Conservation (phyloP, 2,329 filamentous ascomycete genomes). For the Laburnicola sp. region DNA sequence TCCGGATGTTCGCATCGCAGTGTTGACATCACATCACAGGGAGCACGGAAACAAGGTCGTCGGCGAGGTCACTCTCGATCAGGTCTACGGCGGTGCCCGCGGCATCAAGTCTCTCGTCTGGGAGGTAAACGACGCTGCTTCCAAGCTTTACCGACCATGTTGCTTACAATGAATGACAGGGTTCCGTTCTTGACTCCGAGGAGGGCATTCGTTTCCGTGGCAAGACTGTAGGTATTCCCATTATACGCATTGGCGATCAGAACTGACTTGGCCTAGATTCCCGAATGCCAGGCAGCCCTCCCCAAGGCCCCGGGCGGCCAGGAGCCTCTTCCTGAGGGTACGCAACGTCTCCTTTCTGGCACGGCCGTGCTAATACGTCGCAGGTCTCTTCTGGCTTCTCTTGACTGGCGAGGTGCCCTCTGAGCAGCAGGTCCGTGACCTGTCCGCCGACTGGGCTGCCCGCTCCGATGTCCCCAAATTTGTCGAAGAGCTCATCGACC, state of each 20-base stretch:
- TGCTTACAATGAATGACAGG: slow-evolving; percentile 46
- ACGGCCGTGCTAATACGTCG: slow-evolving; percentile 14
- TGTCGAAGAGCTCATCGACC: slow-evolving; percentile 98
- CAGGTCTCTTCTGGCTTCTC: slow-evolving; percentile 98
- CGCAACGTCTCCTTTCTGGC: background rate
- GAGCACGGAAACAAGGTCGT: slow-evolving; percentile 94
- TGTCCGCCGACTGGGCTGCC: slow-evolving; percentile 98
- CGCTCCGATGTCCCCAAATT: slow-evolving; percentile 97
- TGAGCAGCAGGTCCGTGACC: slow-evolving; percentile 97
- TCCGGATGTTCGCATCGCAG: slow-evolving; percentile 16
- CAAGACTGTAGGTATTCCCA: slow-evolving; percentile 68
- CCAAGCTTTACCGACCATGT: slow-evolving; percentile 7
- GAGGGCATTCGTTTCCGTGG: slow-evolving; percentile 99
- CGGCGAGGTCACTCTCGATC: slow-evolving; percentile 97
- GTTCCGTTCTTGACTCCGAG: slow-evolving; percentile 95
- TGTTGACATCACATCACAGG: slow-evolving; percentile 55
- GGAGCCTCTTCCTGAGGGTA: slow-evolving; percentile 94
- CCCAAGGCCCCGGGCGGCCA: slow-evolving; percentile 96
- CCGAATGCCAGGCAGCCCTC: slow-evolving; percentile 96
- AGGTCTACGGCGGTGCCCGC: slow-evolving; percentile 98
- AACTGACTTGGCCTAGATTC: slow-evolving; percentile 62
- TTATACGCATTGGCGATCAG: slow-evolving; percentile 8
- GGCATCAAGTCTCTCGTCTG: slow-evolving; percentile 98
- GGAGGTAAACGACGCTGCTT: slow-evolving; percentile 62
- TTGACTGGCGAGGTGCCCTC: slow-evolving; percentile 95